Evolutionary conservation across 2,329 filamentous ascomycete species (phyloP).

Genomic region (Colletotrichum sp.): DNA sequence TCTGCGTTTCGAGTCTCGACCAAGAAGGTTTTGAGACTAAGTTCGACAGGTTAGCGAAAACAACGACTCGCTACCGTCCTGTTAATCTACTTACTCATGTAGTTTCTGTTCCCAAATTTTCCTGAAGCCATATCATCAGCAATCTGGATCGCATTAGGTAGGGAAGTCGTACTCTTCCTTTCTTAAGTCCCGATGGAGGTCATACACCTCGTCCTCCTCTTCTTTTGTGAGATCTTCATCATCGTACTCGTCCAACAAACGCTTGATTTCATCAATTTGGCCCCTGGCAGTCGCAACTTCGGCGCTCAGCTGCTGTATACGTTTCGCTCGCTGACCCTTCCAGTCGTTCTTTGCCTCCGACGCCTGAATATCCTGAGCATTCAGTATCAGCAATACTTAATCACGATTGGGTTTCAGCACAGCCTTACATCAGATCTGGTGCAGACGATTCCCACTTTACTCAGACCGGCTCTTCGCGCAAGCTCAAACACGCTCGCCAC

Average conservation of each 20-base stretch:
- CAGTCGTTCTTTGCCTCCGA: conserved; percentile 38
- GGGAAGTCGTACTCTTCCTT: neutral
- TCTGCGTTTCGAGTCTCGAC: conserved; percentile 42
- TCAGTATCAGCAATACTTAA: accelerated
- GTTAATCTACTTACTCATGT: conserved; percentile 28
- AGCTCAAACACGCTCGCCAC: conserved; percentile 46
- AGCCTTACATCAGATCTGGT: conserved; percentile 44
- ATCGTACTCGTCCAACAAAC: conserved; percentile 23
- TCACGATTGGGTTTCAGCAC: neutral
- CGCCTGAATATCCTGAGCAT: conserved; percentile 33
- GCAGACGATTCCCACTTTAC: conserved; percentile 48
- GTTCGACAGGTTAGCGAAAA: neutral
- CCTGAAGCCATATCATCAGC: accelerated
- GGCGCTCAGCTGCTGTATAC: conserved; percentile 23
- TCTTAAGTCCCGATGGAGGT: neutral
- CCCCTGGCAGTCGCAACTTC: conserved; percentile 12
- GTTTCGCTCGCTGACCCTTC: conserved; percentile 24
- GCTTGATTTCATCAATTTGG: neutral
- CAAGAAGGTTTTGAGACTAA: conserved; percentile 37
- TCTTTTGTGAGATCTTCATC: conserved; percentile 10
- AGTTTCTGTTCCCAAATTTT: neutral
- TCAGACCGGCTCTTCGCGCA: conserved; percentile 38
- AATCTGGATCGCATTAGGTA: accelerated
- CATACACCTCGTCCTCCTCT: neutral
- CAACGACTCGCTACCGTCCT: too few relatives aligned